phyloP scores from a whole-genome alignment of 2,329 filamentous ascomycete species.

The Eutypa lata region DNA sequence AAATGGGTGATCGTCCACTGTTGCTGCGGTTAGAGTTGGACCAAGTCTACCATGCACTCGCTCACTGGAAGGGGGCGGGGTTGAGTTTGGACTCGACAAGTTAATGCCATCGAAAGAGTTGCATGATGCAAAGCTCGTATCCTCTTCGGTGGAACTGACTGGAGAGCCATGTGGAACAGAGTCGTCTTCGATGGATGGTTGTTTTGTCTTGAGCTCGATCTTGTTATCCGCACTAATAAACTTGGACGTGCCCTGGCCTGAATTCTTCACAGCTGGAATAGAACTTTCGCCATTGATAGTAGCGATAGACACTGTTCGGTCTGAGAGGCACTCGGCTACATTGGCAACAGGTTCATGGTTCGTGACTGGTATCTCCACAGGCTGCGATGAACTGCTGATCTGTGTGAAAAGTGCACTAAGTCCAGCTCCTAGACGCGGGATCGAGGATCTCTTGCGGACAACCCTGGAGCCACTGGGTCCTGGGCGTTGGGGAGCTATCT shows the following conservation, averaged over 20 bases:
- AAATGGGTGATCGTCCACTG: neutral
- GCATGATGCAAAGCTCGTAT: neutral
- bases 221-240: neutral
- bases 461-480: slow-evolving; percentile 19
- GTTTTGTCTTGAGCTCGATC: neutral
- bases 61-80: neutral
- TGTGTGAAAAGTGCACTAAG: slow-evolving; percentile 9
- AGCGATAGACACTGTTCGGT: too few species aligned
- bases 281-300: too few species aligned
- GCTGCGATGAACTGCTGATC: neutral
- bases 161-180: neutral
- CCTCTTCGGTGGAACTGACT: neutral
- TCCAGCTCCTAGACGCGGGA: slow-evolving; percentile 21
- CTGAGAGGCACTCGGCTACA: neutral
- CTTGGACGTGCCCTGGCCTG: too few species aligned
- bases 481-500: slow-evolving; percentile 10
- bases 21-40: neutral
- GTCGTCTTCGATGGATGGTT: neutral
- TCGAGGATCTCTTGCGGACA: slow-evolving; percentile 12
- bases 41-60: neutral
- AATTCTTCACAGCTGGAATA: too few species aligned
- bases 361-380: neutral
- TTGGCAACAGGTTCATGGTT: neutral
- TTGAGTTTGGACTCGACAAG: neutral
- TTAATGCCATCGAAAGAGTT: neutral